Conservation (phyloP, 192 early-diverging fungal species). For the Mortierella claussenii region DNA sequence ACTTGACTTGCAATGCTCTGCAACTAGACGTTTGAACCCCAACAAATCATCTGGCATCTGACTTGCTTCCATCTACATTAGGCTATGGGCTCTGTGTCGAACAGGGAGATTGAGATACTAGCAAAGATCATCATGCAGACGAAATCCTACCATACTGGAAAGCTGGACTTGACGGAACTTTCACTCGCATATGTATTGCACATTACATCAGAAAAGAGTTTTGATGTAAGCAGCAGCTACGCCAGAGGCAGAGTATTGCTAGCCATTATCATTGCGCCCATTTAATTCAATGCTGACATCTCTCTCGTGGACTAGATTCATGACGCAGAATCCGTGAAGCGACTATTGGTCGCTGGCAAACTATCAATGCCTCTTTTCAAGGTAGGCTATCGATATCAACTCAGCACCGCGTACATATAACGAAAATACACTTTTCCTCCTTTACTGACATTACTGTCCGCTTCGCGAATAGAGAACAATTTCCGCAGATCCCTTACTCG, state of each 20-base stretch:
- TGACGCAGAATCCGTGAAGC: constrained; percentile 33
- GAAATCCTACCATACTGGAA: constrained; percentile 25
- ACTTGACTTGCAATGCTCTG: no score
- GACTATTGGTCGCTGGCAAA: constrained; percentile 37
- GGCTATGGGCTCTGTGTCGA: constrained; percentile 43
- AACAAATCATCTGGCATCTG: background rate
- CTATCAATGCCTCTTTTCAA: constrained; percentile 45
- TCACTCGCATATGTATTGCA: constrained; percentile 22
- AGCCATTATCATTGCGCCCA: no score
- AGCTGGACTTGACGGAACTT: constrained; percentile 22
- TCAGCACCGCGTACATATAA: background rate
- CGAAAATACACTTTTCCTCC: background rate
- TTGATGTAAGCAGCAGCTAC: constrained; percentile 17
- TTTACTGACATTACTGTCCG: background rate
- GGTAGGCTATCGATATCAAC: constrained; percentile 2
- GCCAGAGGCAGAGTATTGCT: background rate
- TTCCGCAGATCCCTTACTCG: constrained; percentile 31
- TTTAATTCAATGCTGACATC: background rate
- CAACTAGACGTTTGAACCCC: no score
- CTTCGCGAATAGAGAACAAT: constrained; percentile 27
- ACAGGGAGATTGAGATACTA: constrained; percentile 29
- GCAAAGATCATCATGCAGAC: constrained; percentile 51
- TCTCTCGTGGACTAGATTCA: constrained; percentile 8
- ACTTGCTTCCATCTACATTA: background rate
- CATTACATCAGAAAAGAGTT: constrained; percentile 35